Conservation (phyloP, 2,329 filamentous ascomycete genomes). For the Nothopassalora personata region DNA sequence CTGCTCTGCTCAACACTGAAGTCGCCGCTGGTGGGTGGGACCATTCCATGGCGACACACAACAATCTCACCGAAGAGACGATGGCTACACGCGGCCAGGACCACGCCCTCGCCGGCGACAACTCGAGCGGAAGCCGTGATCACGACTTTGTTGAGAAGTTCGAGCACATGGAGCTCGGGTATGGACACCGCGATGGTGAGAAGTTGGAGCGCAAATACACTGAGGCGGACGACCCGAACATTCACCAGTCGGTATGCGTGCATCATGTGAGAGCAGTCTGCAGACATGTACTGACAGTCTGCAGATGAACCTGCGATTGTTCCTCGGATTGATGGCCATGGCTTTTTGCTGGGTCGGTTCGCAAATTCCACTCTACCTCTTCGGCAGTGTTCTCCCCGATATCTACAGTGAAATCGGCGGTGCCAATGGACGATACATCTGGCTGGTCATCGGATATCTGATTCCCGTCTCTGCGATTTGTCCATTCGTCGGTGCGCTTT, state of each 20-base stretch:
- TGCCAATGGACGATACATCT: slow-evolving; percentile 37
- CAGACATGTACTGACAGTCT: background rate
- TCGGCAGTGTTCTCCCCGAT: slow-evolving; percentile 39
- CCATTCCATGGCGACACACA: background rate
- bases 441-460: slow-evolving; percentile 51
- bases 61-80: background rate
- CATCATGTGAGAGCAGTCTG: background rate
- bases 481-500: slow-evolving; percentile 61
- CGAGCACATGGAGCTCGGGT: slow-evolving; percentile 11
- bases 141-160: slow-evolving; percentile 18
- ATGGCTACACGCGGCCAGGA: background rate
- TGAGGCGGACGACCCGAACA: slow-evolving; percentile 3
- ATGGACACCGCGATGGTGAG: slow-evolving; percentile 3
- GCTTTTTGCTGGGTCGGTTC: slow-evolving; percentile 57
- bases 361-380: slow-evolving; percentile 52
- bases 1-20: background rate
- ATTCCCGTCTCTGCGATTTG: slow-evolving; percentile 54
- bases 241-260: slow-evolving; percentile 8
- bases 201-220: background rate
- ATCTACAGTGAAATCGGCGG: slow-evolving; percentile 59
- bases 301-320: slow-evolving; percentile 44
- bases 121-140: slow-evolving; percentile 1
- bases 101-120: background rate
- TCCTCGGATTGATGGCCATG: slow-evolving; percentile 53
- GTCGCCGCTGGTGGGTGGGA: background rate